Percentiles rank a stretch among this genome's conserved stretches.
Conservation (phyloP, 129 eudicot species). For the Pittosporum tobira region DNA sequence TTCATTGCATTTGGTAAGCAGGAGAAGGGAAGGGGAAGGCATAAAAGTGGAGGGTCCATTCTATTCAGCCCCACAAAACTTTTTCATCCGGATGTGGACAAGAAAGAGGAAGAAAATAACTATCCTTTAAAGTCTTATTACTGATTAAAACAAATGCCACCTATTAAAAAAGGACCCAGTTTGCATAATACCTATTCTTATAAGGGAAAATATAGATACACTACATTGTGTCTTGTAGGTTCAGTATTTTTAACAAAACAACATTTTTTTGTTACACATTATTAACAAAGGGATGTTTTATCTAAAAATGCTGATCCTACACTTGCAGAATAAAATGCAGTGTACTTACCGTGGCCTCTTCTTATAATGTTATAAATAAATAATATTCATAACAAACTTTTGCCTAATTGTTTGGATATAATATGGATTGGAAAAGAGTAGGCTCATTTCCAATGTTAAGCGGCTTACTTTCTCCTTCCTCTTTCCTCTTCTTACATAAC, state of each 20-base stretch:
- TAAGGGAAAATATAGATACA: no score
- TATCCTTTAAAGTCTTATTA: not conserved
- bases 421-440: not conserved
- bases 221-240: no score
- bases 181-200: no score
- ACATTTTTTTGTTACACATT: no score
- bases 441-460: not conserved
- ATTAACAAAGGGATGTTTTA: no score
- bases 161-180: no score
- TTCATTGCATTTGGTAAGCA: conserved; percentile 5
- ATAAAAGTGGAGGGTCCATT: conserved; percentile 1
- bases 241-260: no score
- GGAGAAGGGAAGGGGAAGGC: conserved; percentile 15
- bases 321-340: no score
- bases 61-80: conserved; percentile 5
- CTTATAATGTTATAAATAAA: not conserved
- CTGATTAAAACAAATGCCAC: no score
- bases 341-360: no score
- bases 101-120: conserved; percentile 6
- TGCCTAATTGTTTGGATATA: not conserved
- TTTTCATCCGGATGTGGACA: conserved; percentile 10
- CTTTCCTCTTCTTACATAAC: not conserved
- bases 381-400: not conserved
- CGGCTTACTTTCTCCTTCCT: not conserved
- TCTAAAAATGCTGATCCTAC: no score